A percentile compares a stretch with the other conserved stretches of the same genome.
These are phyloP conservation scores for Populus tremula DNA, from an alignment of 345 rosid genomes.

Conservation along the genomic window DNA sequence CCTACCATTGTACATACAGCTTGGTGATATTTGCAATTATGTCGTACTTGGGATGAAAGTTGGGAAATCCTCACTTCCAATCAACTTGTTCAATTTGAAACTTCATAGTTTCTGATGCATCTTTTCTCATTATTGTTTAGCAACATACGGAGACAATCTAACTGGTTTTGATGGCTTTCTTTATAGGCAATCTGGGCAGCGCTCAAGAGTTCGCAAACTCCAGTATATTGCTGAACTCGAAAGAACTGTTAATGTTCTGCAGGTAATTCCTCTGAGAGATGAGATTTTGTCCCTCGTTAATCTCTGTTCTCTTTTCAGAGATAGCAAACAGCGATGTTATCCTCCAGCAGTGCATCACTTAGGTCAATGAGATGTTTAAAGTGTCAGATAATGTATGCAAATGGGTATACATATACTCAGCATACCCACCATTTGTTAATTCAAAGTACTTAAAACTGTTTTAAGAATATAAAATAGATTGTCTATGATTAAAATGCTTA, in stretches of 20 bases:
- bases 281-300: background rate
- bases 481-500: background rate
- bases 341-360: background rate
- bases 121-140: background rate
- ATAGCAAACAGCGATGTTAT: background rate
- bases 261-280: constrained; percentile 41
- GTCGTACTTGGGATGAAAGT: background rate
- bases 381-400: background rate
- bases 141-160: background rate
- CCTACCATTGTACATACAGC: background rate
- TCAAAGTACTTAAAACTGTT: fast-evolving
- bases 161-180: constrained; percentile 2
- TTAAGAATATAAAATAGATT: background rate
- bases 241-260: constrained; percentile 55
- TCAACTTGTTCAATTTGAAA: background rate
- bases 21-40: background rate
- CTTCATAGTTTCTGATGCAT: background rate
- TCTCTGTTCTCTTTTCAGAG: background rate
- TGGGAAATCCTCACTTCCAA: background rate
- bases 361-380: background rate
- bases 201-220: constrained; percentile 80
- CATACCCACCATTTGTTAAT: background rate
- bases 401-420: background rate
- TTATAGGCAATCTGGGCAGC: constrained; percentile 69
- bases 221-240: constrained; percentile 82